Evolutionary conservation across 441 rosid genomes (phyloP).

Genomic region (Erysimum pusillum): DNA sequence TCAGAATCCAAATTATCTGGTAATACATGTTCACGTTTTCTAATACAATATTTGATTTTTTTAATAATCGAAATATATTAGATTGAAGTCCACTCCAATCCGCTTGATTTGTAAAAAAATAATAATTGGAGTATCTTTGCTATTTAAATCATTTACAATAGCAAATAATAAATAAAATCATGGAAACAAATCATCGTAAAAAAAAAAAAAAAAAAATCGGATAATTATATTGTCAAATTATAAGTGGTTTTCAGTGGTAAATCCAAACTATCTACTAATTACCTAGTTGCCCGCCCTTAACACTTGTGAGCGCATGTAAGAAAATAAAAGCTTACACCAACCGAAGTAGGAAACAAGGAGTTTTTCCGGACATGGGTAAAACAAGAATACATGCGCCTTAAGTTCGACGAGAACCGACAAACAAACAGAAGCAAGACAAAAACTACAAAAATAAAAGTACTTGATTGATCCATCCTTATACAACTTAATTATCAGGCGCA

Average conservation of each 20-base stretch:
- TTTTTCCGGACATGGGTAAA: neutral
- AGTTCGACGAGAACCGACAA: neutral
- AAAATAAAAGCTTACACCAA: neutral
- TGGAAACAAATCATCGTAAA: too few species aligned
- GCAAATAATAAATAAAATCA: too few species aligned
- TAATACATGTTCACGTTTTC: too few species aligned
- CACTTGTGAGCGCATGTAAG: neutral
- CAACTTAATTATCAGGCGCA: slow-evolving; percentile 52
- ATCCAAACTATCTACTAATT: neutral
- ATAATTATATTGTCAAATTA: neutral
- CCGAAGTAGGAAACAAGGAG: slow-evolving; percentile 3
- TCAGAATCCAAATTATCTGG: too few species aligned
- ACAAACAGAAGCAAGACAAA: slow-evolving; percentile 21
- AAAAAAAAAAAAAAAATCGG: too few species aligned
- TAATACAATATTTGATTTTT: too few species aligned
- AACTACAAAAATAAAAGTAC: neutral
- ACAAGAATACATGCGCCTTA: slow-evolving; percentile 2
- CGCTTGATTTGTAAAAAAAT: too few species aligned
- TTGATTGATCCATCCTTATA: neutral
- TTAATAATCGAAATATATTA: too few species aligned
- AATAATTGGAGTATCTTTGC: too few species aligned
- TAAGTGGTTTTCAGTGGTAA: neutral
- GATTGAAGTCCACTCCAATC: too few species aligned
- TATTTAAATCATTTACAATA: too few species aligned
- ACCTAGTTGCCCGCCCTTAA: neutral